Conservation (phyloP, 2,329 filamentous ascomycete genomes). For the Apiospora phragmitis region DNA sequence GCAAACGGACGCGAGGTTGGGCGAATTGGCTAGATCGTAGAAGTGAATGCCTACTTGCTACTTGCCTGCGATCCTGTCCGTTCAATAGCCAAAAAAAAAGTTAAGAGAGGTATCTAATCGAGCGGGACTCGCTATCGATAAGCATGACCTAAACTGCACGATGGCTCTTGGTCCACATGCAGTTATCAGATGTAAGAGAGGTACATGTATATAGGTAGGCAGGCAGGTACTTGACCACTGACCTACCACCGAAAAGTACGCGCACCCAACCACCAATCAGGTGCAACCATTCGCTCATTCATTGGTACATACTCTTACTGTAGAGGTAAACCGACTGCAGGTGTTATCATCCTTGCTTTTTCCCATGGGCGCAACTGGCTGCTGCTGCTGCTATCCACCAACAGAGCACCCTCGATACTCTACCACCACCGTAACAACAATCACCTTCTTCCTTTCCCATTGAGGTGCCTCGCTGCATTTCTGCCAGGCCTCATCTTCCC, state of each 20-base stretch:
- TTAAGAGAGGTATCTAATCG: neutral
- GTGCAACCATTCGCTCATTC: too few species aligned
- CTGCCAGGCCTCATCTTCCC: neutral
- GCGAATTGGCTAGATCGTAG: neutral
- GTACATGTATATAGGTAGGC: too few species aligned
- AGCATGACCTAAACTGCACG: neutral
- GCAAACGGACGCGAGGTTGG: neutral
- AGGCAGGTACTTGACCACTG: too few species aligned
- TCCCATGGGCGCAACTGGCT: neutral
- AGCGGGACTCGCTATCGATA: neutral
- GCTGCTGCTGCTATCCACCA: neutral
- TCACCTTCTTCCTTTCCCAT: neutral
- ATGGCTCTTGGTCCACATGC: neutral
- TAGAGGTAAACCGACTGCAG: neutral
- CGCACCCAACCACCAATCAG: too few species aligned
- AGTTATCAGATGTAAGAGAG: neutral
- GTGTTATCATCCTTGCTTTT: constrained; percentile 2
- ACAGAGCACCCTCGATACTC: neutral
- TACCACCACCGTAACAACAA: neutral
- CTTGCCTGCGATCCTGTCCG: neutral
- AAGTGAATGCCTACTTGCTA: neutral
- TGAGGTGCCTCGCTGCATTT: neutral
- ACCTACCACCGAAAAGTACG: too few species aligned
- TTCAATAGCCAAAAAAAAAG: neutral
- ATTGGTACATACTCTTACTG: too few species aligned